phyloP scores from a whole-genome alignment of 208 protist genomes.

The Acanthamoeba triangularis region DNA sequence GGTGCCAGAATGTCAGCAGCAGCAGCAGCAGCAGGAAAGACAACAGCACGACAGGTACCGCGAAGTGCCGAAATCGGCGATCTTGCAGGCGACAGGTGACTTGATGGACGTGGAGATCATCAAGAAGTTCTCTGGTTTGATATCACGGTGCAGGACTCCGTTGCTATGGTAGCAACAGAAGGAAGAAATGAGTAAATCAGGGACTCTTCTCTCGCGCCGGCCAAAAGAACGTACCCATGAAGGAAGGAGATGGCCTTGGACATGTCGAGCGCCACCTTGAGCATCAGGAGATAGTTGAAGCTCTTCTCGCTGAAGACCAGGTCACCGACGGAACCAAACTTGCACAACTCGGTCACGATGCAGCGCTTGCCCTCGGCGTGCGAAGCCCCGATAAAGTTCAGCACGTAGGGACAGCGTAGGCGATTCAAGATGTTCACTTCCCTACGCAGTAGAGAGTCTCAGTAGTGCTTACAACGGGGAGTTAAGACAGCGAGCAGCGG shows the following conservation, averaged over 20 bases:
- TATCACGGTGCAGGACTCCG: slow-evolving; percentile 63
- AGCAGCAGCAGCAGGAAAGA: neutral
- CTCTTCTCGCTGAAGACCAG: slow-evolving; percentile 52
- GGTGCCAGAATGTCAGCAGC: neutral
- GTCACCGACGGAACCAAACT: slow-evolving; percentile 39
- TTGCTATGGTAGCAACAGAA: neutral
- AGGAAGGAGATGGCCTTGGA: slow-evolving; percentile 60
- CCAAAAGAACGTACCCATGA: neutral
- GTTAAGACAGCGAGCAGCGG: neutral
- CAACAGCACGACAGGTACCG: neutral
- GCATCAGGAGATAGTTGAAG: slow-evolving; percentile 65
- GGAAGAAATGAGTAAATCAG: neutral
- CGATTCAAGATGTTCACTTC: slow-evolving; percentile 47
- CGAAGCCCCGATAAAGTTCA: slow-evolving; percentile 74
- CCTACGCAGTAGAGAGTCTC: neutral
- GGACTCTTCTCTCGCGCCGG: neutral
- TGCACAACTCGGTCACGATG: slow-evolving; percentile 67
- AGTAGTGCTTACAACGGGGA: neutral
- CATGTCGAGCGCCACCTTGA: slow-evolving; percentile 73
- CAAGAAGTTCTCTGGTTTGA: slow-evolving; percentile 74
- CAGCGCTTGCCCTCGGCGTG: slow-evolving; percentile 45
- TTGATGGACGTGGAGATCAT: neutral
- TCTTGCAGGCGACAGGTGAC: slow-evolving; percentile 17
- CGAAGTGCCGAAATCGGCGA: slow-evolving; percentile 69
- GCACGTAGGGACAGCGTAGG: slow-evolving; percentile 19